Evolutionary conservation across 176 grass and related monocot species (phyloP).

Genomic region (Zea mays): Zm-B73-REFERENCE-NAM-5.0 NC_050097.1:208939001-208939500

Average conservation of each 20-base stretch:
- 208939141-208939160: slow-evolving; percentile 36
- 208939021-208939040: slow-evolving; percentile 97
- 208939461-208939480: slow-evolving; percentile 1
- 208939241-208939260: no score
- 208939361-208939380: neutral
- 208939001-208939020: slow-evolving; percentile 95
- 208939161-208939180: slow-evolving; percentile 21
- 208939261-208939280: neutral
- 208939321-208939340: neutral
- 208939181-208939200: neutral
- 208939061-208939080: slow-evolving; percentile 97
- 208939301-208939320: neutral
- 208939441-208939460: neutral
- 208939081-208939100: slow-evolving; percentile 98
- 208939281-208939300: neutral
- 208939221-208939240: no score
- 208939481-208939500: neutral
- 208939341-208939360: neutral
- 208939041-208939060: slow-evolving; percentile 95
- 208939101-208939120: slow-evolving; percentile 87
- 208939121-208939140: slow-evolving; percentile 88
- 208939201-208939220: no score
- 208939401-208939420: neutral
- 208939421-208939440: neutral
- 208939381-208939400: neutral